Evolutionary conservation across 2,329 filamentous ascomycete species (phyloP).

Genomic region (Xylariales sp.): DNA sequence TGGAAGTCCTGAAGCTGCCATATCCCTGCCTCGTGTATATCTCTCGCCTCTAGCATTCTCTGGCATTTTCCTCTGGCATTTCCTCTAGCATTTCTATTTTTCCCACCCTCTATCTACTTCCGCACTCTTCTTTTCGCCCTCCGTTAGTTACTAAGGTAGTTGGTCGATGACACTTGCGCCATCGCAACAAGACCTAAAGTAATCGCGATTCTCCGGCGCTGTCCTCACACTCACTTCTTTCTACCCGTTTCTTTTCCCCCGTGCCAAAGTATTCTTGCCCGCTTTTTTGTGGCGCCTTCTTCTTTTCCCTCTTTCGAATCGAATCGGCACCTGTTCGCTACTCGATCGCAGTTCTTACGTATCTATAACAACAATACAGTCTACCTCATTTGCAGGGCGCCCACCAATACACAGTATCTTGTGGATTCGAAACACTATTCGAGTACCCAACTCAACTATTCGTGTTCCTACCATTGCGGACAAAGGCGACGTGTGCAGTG

Average conservation of each 20-base stretch:
- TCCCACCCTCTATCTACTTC: not conserved
- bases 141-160: not conserved
- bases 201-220: not conserved
- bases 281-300: constrained; percentile 5
- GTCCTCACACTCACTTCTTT: constrained; percentile 3
- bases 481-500: constrained; percentile 30
- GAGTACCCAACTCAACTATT: constrained; percentile 1
- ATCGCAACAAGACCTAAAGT: constrained; percentile 16
- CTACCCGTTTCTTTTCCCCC: not conserved
- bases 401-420: not conserved
- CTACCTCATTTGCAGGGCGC: constrained; percentile 1
- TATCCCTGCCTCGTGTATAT: constrained; percentile 13
- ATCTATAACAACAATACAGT: not conserved
- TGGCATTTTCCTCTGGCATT: not conserved
- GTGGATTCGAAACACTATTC: constrained; percentile 1
- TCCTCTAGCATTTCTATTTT: constrained; percentile 11
- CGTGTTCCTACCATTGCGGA: constrained; percentile 25
- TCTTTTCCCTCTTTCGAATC: not conserved
- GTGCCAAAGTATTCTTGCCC: constrained; percentile 11
- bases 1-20: constrained; percentile 9
- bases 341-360: not conserved
- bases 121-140: not conserved
- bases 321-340: constrained; percentile 11
- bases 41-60: not conserved
- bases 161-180: constrained; percentile 6